These are phyloP conservation scores for Ceratopteris richardii DNA, from an alignment of 75 land plant species.

Conservation along the genomic window DNA sequence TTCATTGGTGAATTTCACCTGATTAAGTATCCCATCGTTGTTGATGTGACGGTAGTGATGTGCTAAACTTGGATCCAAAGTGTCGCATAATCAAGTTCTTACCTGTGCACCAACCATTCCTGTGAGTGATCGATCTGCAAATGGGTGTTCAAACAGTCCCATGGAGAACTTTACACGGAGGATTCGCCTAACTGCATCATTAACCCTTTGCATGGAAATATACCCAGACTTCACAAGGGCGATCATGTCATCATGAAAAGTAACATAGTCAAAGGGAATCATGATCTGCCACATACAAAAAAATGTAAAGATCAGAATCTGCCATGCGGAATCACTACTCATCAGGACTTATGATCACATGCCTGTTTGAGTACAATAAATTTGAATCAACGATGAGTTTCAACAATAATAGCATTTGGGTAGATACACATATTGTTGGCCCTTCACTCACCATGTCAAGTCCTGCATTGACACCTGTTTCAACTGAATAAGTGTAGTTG, in stretches of 20 bases:
- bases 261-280: constrained; percentile 39
- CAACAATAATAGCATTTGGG: too few relatives aligned
- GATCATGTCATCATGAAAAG: constrained; percentile 29
- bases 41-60: too few relatives aligned
- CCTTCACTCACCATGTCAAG: constrained; percentile 33
- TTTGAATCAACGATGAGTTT: background rate
- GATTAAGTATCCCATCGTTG: too few relatives aligned
- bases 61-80: too few relatives aligned
- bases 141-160: constrained; percentile 59
- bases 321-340: too few relatives aligned
- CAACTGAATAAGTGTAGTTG: constrained; percentile 30
- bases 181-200: constrained; percentile 59
- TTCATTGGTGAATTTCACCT: too few relatives aligned
- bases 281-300: too few relatives aligned
- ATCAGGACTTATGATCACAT: too few relatives aligned
- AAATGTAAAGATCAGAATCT: too few relatives aligned
- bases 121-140: constrained; percentile 24
- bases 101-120: constrained; percentile 31
- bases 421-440: too few relatives aligned
- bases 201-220: constrained; percentile 39
- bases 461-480: constrained; percentile 27
- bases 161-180: constrained; percentile 44
- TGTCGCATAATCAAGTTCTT: constrained; percentile 5
- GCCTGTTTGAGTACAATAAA: too few relatives aligned
- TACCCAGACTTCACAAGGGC: constrained; percentile 21